Base-by-base conservation (phyloP, 345 rosid species). In the Psidium friedrichsthalianum region DNA sequence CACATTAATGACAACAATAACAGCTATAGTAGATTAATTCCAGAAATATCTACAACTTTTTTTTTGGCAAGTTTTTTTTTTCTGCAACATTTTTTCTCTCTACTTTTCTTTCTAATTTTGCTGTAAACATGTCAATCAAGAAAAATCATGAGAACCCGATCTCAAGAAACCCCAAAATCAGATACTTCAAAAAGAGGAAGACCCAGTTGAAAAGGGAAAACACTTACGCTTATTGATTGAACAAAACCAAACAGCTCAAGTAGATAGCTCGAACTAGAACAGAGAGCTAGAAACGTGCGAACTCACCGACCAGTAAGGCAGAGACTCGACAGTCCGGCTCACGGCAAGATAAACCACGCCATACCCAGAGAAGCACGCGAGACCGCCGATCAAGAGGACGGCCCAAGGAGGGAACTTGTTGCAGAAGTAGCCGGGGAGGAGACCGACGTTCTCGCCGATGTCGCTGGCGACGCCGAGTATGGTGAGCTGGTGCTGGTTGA, bases 401-500 rank as follows among this genome's bases (percentile, higher is more conserved):
- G 88, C 74, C 97, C 97, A 94, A 83, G 95, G 95, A 51, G 97
- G 97, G 84, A 93, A 87, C 85, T 84, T 91, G 89, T 94, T 94
- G 90, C 91, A 91, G 85, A 90, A 94, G 84, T 91, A 82, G 11
- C 97, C 95, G 40, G 97, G 95, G 56, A 93, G 87, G 49, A 94
- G 86, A 22, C 95, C 95, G 55, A 93, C 89, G 83, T 92, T 94
- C 89, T 93, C 97, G 13, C 97, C 97, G 55, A 93, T 88, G 90
- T 94, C 95, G 90, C 90, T 92, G 76, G 97, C 97, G 47, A 93
- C 97, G n/a, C 97, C 95, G 51, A 93, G 91, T 90, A 94, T 88
- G 44, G 95, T 92, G 58, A 94, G 92, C 91, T 92, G 95, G 74
- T 87, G 94, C 83, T 94, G 97, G 87, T 80, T 94, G 84, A 91